phyloP scores from a whole-genome alignment of 2,329 filamentous ascomycete genomes.

The Coniella vitis region DNA sequence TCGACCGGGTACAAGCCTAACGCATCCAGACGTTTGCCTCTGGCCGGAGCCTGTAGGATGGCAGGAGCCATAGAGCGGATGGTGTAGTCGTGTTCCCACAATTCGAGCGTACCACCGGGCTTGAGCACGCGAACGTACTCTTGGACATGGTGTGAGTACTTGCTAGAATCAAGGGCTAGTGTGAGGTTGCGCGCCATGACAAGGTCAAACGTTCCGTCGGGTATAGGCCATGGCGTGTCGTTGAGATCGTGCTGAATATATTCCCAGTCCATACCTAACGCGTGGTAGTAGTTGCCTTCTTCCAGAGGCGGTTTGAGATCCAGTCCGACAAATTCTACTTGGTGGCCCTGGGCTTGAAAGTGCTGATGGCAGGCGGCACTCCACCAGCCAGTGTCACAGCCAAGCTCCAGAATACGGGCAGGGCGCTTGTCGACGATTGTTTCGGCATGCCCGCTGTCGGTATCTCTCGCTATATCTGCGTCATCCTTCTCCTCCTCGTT shows the following conservation, averaged over 20 bases:
- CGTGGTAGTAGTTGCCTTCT: neutral
- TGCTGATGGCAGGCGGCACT: constrained; percentile 33
- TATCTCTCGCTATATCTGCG: too few species aligned
- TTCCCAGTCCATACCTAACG: constrained; percentile 29
- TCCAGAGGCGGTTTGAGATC: constrained; percentile 17
- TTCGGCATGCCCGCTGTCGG: too few species aligned
- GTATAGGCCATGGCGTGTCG: constrained; percentile 42
- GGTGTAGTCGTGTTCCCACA: constrained; percentile 59
- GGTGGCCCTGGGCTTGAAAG: constrained; percentile 18
- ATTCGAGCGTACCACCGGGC: constrained; percentile 53
- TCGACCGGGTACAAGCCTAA: constrained; percentile 23
- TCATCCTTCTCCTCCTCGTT: too few species aligned
- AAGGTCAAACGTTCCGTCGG: constrained; percentile 10
- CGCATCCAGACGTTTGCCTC: neutral
- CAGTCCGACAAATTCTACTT: constrained; percentile 22
- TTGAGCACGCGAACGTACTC: constrained; percentile 53
- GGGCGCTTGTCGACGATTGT: constrained; percentile 34
- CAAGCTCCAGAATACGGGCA: constrained; percentile 52
- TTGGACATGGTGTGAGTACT: constrained; percentile 52
- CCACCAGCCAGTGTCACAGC: constrained; percentile 58
- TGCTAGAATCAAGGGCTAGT: constrained; percentile 42
- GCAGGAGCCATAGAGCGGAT: constrained; percentile 48
- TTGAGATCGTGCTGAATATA: constrained; percentile 59
- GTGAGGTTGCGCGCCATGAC: constrained; percentile 11
- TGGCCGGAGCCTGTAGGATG: constrained; percentile 37